Evolutionary conservation across 352 stramenopile species (phyloP), one percentile per base, ranked within the genome.

Genomic region (Albugo laibachii): DNA sequence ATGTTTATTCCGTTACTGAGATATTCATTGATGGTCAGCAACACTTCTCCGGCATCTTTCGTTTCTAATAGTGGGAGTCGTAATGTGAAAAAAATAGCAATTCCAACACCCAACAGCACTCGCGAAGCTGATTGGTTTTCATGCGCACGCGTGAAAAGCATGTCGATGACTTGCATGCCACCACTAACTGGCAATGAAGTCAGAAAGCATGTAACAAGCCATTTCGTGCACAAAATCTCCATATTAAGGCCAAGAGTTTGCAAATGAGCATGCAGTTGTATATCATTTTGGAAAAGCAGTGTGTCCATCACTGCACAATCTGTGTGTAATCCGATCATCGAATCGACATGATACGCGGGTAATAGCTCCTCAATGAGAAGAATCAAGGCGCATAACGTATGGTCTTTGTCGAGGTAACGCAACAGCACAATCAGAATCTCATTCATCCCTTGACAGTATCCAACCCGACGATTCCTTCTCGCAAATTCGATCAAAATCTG

Each of bases 361-460:
- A 89, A 46, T 0, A 89, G 56, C 20, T 62, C 62, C 58, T 89
- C 76, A 19, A 89, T 82, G 6, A 89, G 53, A 44, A 84, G 55
- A 13, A 72, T 68, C 5, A 89, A 60, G 34, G 61, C 67, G 20
- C 66, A 47, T 21, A 89, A 62, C 20, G 73, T 62, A 11, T 73
- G 59, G 47, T 85, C 73, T 42, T 74, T 62, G 5, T 37, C 12
- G 10, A 85, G 57, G 41, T 84, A 76, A 49, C 82, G 61, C 13
- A 89, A 55, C 38, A 89, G 49, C 13, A 86, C 65, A 1, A 69
- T 69, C 8, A 81, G 50, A 5, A 89, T 80, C 53, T 89, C 76
- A 46, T 89, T 89, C 76, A 89, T 89, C 11, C 76, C 76, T 52
- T 89, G 76, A 31, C 76, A 89, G 45, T 89, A 89, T 0, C 76